phyloP scores from a whole-genome alignment of 1,284 basidiomycete genomes.

The Xerocomus amazonicus region DNA sequence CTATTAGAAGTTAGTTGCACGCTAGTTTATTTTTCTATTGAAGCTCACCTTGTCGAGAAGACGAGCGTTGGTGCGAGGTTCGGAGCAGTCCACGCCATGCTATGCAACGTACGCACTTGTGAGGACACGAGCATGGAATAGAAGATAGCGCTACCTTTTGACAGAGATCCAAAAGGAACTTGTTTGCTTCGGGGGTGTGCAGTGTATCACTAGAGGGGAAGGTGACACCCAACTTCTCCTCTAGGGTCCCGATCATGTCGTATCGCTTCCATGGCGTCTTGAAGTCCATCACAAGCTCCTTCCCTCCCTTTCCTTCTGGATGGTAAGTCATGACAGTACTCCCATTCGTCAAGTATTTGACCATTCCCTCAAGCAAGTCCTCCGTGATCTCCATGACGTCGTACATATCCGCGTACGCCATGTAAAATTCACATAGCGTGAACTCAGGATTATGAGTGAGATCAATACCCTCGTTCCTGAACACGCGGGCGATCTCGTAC shows the following conservation, averaged over 20 bases:
- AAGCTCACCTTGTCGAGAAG: slow-evolving; percentile 84
- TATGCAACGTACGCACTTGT: slow-evolving; percentile 36
- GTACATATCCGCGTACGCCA: slow-evolving; percentile 99
- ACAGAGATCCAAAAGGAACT: slow-evolving; percentile 84
- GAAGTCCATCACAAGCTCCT: slow-evolving; percentile 85
- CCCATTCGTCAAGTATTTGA: slow-evolving; percentile 83
- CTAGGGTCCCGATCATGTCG: slow-evolving; percentile 96
- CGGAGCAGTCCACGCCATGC: slow-evolving; percentile 97
- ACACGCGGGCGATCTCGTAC: slow-evolving; percentile 97
- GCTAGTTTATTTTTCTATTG: not conserved
- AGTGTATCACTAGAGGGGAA: slow-evolving; percentile 94
- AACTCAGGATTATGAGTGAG: slow-evolving; percentile 97
- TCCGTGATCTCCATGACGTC: slow-evolving; percentile 99
- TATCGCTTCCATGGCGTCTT: slow-evolving; percentile 97
- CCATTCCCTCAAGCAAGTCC: slow-evolving; percentile 85
- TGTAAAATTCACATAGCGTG: slow-evolving; percentile 99
- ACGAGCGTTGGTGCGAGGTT: slow-evolving; percentile 94
- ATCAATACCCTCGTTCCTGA: slow-evolving; percentile 99
- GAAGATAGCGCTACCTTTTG: slow-evolving; percentile 55
- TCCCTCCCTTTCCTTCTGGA: slow-evolving; percentile 87
- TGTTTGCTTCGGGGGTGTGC: slow-evolving; percentile 86
- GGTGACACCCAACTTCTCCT: slow-evolving; percentile 89
- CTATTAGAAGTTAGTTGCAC: slow-evolving; percentile 35
- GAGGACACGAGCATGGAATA: not conserved
- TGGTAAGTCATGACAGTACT: slow-evolving; percentile 85